Evolutionary conservation across 208 protist species (phyloP), one percentile per base, ranked within the genome.

Genomic region (Leishmania braziliensis): DNA sequence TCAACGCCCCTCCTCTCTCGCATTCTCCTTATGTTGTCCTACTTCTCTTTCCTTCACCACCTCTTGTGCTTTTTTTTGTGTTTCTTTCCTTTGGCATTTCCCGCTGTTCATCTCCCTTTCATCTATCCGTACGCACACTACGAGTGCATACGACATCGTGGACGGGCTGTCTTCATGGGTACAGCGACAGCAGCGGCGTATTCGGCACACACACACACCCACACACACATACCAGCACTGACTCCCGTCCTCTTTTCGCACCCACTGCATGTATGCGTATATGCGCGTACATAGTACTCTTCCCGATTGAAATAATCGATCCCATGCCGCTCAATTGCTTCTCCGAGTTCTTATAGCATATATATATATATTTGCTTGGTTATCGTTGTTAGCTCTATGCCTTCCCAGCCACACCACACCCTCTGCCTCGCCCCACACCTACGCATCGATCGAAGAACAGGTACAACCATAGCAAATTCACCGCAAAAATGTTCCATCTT

Each of bases 401-500:
- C 6, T 4, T 5, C 29, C 1, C 9, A 33, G 62, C 62, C 62
- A 39, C 62, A 68, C 29, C 9, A 29, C 10, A 33, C 14, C 2
- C 48, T 62, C 51, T 62, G 12, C 53, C 58, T 76, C 53, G 51
- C 16, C 14, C 4, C 36, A 18, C 69, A 54, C 48, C 46, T 14
- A 53, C 46, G 36, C 46, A 29, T 71, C 36, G 23, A 9, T 43
- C 9, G 36, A 26, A 71, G 39, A 71, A 5, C 4, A 14, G 9
- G 26, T 54, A 29, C 14, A 73, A 12, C 12, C 20, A 12, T 33
- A 26, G 53, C n/a, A 54, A 5, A 8, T 0, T 33, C 5, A 73
- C 26, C 12, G 26, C 10, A 14, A 29, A 16, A 9, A 96, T 96
- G 93, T 78, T 96, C 54, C 93, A 96, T 71, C 66, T 89, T 12